These are phyloP conservation scores for Arabidopsis lyrata DNA, from an alignment of 441 rosid genomes.

Conservation along the genomic window DNA sequence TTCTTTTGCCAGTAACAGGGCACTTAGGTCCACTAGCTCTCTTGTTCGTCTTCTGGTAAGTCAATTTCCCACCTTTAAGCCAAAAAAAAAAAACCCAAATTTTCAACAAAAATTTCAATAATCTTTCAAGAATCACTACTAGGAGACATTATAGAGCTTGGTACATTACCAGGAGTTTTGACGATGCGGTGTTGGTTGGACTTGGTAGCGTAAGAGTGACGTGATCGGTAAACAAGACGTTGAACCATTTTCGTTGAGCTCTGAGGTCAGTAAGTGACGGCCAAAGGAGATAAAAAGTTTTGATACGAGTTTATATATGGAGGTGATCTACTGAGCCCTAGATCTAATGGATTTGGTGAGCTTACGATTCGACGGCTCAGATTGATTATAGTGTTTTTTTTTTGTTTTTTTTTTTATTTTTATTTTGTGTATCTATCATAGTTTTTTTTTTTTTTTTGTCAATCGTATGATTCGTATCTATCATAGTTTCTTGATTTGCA, in stretches of 20 bases:
- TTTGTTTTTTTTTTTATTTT: no score
- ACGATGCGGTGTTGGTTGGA: constrained; percentile 47
- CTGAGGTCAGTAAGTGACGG: constrained; percentile 15
- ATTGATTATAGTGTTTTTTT: neutral
- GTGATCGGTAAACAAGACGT: constrained; percentile 43
- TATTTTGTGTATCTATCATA: no score
- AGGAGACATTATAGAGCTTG: neutral
- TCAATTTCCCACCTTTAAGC: constrained; percentile 64
- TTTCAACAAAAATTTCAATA: neutral
- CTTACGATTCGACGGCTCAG: neutral
- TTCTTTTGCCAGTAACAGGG: constrained; percentile 75
- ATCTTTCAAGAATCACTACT: neutral
- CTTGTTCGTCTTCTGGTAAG: constrained; percentile 73
- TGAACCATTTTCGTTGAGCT: constrained; percentile 44
- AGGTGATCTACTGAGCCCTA: constrained; percentile 9
- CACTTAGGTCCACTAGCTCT: constrained; percentile 81
- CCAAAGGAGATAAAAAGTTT: neutral
- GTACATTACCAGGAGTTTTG: constrained; percentile 47
- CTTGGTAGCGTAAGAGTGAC: constrained; percentile 51
- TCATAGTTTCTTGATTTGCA: no score
- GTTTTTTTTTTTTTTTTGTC: no score
- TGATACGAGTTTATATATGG: constrained; percentile 11
- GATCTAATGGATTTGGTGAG: constrained; percentile 23
- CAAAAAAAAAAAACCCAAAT: neutral
- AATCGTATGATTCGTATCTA: no score